Conservation (phyloP, 176 grass and related monocot genomes). For the Avena sativa region DNA sequence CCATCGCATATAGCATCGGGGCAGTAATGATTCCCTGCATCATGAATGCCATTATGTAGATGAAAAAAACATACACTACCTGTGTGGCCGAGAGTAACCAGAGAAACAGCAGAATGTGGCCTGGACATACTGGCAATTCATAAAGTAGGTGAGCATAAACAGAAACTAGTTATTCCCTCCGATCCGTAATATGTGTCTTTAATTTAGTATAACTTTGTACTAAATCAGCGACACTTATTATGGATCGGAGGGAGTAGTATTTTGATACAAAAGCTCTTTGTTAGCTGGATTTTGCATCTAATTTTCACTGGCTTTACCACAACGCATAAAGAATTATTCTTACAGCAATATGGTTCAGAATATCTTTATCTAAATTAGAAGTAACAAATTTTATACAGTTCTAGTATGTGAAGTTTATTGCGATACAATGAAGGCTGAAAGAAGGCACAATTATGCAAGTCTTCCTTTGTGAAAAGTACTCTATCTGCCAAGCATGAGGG, state of each 20-base stretch:
- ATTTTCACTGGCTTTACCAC: background rate
- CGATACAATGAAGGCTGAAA: constrained; percentile 1
- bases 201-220: too few relatives aligned
- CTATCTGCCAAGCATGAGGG: background rate
- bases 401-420: constrained; percentile 1
- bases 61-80: background rate
- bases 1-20: constrained; percentile 88
- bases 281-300: constrained; percentile 14
- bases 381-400: background rate
- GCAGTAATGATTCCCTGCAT: constrained; percentile 94
- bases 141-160: background rate
- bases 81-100: background rate
- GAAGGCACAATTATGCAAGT: background rate
- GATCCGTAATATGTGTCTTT: too few relatives aligned
- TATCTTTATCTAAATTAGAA: background rate
- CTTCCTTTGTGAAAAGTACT: constrained; percentile 1
- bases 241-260: background rate
- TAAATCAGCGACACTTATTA: too few relatives aligned
- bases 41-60: constrained; percentile 41
- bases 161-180: background rate
- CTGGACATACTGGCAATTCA: background rate
- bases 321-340: constrained; percentile 7
- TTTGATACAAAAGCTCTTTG: constrained; percentile 26
- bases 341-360: constrained; percentile 1
- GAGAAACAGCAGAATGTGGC: constrained; percentile 3